Percentiles rank a stretch among this genome's conserved stretches.
Conservation (phyloP, 768 basidiomycete species). For the Lentinus brumalis region DNA sequence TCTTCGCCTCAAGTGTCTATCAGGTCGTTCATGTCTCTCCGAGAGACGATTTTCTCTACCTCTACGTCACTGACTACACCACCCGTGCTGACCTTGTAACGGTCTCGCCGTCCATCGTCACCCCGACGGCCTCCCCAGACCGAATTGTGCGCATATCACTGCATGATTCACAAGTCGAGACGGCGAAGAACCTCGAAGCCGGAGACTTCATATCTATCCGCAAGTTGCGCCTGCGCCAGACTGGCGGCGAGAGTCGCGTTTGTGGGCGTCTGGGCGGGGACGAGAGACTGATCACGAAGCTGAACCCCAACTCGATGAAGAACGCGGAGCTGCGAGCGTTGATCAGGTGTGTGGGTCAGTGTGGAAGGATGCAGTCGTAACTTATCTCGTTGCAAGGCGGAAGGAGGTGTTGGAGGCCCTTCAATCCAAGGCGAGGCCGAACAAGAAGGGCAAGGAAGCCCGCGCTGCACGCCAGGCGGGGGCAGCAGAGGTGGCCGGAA, state of each 20-base stretch:
- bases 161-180: slow-evolving; percentile 47
- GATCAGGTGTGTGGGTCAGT: slow-evolving; percentile 41
- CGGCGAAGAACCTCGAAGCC: slow-evolving; percentile 37
- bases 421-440: slow-evolving; percentile 22
- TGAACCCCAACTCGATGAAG: slow-evolving; percentile 39
- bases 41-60: slow-evolving; percentile 37
- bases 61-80: slow-evolving; percentile 73
- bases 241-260: slow-evolving; percentile 31
- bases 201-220: slow-evolving; percentile 51
- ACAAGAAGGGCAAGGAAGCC: slow-evolving; percentile 6
- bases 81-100: slow-evolving; percentile 44
- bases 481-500: background rate
- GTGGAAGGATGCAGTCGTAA: slow-evolving; percentile 7
- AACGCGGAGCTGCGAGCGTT: slow-evolving; percentile 46
- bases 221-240: slow-evolving; percentile 52
- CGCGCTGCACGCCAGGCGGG: slow-evolving; percentile 8
- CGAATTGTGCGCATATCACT: slow-evolving; percentile 54
- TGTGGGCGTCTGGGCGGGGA: slow-evolving; percentile 51
- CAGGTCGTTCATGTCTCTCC: slow-evolving; percentile 50
- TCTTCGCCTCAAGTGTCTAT: background rate
- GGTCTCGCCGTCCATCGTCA: slow-evolving; percentile 31
- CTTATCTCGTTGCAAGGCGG: slow-evolving; percentile 27
- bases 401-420: slow-evolving; percentile 33
- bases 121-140: slow-evolving; percentile 44
- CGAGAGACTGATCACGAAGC: slow-evolving; percentile 44